phyloP scores from a whole-genome alignment of 164 flowering plant genomes.

The Cinnamomum chago region DNA sequence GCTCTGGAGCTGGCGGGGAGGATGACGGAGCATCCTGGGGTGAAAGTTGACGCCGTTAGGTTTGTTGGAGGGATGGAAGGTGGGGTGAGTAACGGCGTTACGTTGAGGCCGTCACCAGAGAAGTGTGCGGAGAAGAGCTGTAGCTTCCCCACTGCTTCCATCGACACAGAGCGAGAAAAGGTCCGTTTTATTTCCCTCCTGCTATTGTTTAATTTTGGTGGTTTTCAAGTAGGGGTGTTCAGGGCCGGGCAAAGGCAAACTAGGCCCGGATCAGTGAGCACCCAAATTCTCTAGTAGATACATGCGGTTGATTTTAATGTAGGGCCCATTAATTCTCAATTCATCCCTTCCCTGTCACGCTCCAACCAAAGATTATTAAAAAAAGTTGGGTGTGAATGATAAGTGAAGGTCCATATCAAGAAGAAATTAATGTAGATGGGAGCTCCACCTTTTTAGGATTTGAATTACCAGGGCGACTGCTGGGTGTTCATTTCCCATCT shows the following conservation, averaged over 20 bases:
- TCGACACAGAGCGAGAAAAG: conserved; percentile 25
- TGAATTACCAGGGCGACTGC: no score
- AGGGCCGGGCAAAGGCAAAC: no score
- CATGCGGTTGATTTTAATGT: no score
- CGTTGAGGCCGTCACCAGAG: conserved; percentile 26
- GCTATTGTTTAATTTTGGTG: neutral
- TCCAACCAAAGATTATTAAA: no score
- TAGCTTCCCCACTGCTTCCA: conserved; percentile 40
- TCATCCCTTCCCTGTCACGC: no score
- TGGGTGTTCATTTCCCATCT: no score
- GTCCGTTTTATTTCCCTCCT: neutral
- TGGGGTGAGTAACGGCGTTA: conserved; percentile 3
- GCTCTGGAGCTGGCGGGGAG: conserved; percentile 50
- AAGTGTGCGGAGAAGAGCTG: conserved; percentile 33
- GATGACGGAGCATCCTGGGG: conserved; percentile 69
- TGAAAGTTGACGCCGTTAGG: conserved; percentile 40
- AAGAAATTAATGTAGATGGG: no score
- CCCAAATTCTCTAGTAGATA: neutral
- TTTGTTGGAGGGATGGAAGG: conserved; percentile 21
- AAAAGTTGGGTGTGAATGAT: conserved; percentile 2
- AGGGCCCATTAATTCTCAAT: conserved; percentile 13
- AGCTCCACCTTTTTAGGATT: no score
- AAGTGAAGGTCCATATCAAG: no score
- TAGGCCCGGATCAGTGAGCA: no score
- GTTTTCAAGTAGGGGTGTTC: neutral